Percentiles rank a stretch among this genome's conserved stretches.
phyloP scores from a whole-genome alignment of 2,329 filamentous ascomycete genomes.

The Hypoxylon sp. region DNA sequence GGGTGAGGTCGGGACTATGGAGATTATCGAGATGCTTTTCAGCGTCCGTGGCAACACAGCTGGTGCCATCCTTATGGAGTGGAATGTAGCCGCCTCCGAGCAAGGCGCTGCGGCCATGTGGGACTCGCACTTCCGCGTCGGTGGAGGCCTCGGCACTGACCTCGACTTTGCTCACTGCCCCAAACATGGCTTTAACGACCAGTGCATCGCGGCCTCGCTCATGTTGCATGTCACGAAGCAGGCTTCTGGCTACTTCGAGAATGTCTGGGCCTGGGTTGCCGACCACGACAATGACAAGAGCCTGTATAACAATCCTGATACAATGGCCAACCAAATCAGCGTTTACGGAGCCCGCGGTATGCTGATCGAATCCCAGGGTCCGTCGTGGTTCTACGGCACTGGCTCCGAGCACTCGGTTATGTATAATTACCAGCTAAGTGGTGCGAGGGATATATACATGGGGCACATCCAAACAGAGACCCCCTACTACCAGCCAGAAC shows the following conservation, averaged over 20 bases:
- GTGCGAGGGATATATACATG: slow-evolving; percentile 69
- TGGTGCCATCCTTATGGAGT: slow-evolving; percentile 79
- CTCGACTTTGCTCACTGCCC: slow-evolving; percentile 75
- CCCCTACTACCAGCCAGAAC: slow-evolving; percentile 74
- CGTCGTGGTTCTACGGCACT: slow-evolving; percentile 76
- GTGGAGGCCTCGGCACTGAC: slow-evolving; percentile 75
- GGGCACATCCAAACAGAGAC: slow-evolving; percentile 78
- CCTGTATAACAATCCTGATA: neutral
- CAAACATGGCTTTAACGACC: slow-evolving; percentile 58
- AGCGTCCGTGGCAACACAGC: slow-evolving; percentile 75
- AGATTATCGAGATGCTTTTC: slow-evolving; percentile 79
- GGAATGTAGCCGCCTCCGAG: slow-evolving; percentile 73
- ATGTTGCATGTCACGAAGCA: slow-evolving; percentile 62
- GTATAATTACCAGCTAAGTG: slow-evolving; percentile 69
- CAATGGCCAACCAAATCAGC: slow-evolving; percentile 47
- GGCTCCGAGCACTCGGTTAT: slow-evolving; percentile 57
- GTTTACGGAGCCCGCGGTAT: slow-evolving; percentile 53
- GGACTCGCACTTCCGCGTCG: slow-evolving; percentile 57
- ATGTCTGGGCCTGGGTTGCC: slow-evolving; percentile 66
- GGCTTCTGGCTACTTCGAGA: slow-evolving; percentile 66
- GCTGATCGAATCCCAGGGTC: slow-evolving; percentile 58
- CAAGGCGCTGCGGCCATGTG: slow-evolving; percentile 65
- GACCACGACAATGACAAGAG: slow-evolving; percentile 15
- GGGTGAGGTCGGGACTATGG: slow-evolving; percentile 74
- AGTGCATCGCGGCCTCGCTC: slow-evolving; percentile 73